These are phyloP conservation scores for Claviceps spartinae DNA, from an alignment of 2,329 filamentous ascomycete genomes.

Conservation along the genomic window DNA sequence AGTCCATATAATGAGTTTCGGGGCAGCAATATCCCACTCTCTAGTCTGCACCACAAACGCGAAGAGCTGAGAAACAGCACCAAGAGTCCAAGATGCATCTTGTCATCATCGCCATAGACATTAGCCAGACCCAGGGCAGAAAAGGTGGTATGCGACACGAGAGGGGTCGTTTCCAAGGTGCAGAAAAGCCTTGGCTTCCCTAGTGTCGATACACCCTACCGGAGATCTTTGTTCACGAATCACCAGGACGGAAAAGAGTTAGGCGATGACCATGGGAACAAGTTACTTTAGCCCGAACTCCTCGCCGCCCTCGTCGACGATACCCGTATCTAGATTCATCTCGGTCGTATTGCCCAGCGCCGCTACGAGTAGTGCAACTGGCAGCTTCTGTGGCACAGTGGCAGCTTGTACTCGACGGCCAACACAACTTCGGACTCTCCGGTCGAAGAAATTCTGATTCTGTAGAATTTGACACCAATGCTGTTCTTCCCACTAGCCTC, in stretches of 20 bases:
- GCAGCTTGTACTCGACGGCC: slow-evolving; percentile 22
- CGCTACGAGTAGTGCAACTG: slow-evolving; percentile 1
- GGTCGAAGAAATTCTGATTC: no score
- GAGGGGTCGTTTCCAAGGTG: slow-evolving; percentile 19
- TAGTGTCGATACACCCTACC: slow-evolving; percentile 23
- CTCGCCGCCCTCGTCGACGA: slow-evolving; percentile 20
- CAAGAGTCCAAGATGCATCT: no score
- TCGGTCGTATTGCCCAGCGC: slow-evolving; percentile 18
- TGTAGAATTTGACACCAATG: no score
- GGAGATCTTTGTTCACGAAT: slow-evolving; percentile 15
- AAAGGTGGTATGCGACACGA: no score
- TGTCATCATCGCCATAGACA: no score
- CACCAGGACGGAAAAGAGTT: slow-evolving; percentile 28
- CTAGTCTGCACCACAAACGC: no score
- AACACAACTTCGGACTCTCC: no score
- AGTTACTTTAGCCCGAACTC: slow-evolving; percentile 19
- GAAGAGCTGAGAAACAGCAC: no score
- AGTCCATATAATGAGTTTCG: no score
- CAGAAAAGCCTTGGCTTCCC: slow-evolving; percentile 21
- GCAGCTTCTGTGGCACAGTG: slow-evolving; percentile 24
- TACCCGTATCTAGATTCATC: slow-evolving; percentile 15
- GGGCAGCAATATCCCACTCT: no score
- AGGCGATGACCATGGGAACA: slow-evolving; percentile 21
- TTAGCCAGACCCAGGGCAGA: no score
- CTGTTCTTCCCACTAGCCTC: no score